Conservation (phyloP, 148 eudicot genomes). For the Rhododendron kiyosumense region DNA sequence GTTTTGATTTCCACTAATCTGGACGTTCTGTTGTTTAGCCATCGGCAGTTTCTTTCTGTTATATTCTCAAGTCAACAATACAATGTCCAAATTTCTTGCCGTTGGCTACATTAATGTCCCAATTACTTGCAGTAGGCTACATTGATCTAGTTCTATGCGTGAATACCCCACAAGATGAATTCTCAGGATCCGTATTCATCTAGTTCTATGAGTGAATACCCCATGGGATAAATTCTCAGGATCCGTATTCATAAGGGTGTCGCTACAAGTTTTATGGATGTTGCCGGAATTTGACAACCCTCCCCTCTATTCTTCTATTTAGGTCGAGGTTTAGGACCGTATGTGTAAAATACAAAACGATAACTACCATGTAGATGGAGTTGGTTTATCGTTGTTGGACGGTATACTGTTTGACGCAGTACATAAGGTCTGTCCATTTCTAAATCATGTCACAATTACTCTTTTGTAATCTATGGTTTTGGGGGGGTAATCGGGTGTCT, state of each 20-base stretch:
- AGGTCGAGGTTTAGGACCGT: neutral
- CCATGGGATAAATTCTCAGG: too few relatives aligned
- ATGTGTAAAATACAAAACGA: neutral
- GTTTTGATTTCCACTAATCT: conserved; percentile 13
- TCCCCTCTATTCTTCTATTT: neutral
- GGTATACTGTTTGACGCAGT: neutral
- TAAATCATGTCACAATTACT: neutral
- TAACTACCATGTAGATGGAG: neutral
- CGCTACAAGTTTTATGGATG: neutral
- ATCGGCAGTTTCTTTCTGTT: conserved; percentile 2
- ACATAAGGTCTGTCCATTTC: neutral
- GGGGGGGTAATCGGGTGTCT: neutral
- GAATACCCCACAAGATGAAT: too few relatives aligned
- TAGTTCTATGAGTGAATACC: too few relatives aligned
- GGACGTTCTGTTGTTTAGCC: conserved; percentile 17
- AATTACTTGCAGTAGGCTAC: neutral
- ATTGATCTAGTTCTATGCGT: neutral
- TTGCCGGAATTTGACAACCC: neutral
- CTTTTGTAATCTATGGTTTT: neutral
- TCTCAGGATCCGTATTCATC: neutral
- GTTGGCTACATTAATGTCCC: neutral
- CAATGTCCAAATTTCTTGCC: neutral
- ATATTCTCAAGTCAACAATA: neutral
- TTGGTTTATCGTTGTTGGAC: neutral
- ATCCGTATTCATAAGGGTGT: neutral